These are phyloP conservation scores for Rhodamnia rubescens DNA, from an alignment of 345 rosid genomes.

Conservation along the genomic window DNA sequence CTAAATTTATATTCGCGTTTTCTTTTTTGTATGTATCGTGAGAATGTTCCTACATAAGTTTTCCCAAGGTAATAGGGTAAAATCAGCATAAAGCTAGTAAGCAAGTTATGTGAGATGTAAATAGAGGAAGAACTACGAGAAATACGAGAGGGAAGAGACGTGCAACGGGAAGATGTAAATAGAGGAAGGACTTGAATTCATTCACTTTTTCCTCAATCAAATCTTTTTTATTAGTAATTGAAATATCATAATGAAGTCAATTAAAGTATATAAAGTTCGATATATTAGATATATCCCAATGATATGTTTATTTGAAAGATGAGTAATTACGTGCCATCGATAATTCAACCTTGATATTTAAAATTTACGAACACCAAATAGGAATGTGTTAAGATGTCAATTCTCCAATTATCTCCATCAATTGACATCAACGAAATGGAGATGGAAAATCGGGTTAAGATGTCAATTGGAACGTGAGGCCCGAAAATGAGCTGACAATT, in stretches of 20 bases:
- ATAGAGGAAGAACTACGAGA: neutral
- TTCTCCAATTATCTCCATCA: too few species aligned
- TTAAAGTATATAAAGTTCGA: neutral
- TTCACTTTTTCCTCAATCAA: neutral
- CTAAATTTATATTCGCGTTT: neutral
- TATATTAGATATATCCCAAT: neutral
- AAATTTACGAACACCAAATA: neutral
- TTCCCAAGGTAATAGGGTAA: neutral
- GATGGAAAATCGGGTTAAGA: too few species aligned
- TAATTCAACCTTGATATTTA: neutral
- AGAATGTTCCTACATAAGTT: neutral
- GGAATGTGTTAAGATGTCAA: too few species aligned
- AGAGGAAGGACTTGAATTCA: neutral
- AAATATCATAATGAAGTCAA: neutral
- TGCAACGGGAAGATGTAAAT: neutral
- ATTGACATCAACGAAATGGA: too few species aligned
- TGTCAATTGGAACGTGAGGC: too few species aligned
- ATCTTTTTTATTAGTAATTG: neutral
- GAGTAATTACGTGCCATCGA: neutral
- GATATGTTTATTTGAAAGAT: neutral
- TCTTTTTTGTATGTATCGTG: neutral
- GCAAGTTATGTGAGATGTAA: neutral
- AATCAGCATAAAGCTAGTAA: neutral
- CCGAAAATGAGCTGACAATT: too few species aligned
- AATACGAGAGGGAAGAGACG: neutral